Evolutionary conservation across 2,329 filamentous ascomycete species (phyloP), one percentile per base, ranked within the genome.

Genomic region (Penicillium occitanis): DNA sequence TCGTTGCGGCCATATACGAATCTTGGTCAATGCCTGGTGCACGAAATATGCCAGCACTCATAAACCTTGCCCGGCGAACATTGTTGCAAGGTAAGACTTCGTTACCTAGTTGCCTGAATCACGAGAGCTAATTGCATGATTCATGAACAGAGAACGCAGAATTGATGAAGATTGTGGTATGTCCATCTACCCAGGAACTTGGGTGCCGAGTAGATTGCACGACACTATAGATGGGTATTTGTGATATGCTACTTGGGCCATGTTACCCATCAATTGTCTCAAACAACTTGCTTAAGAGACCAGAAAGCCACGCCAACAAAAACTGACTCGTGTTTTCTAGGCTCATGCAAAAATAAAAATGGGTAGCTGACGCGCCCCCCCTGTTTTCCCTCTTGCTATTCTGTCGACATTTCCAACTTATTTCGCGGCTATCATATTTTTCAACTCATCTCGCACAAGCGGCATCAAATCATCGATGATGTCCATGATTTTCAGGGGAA

Each of bases 101-200:
- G 0, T 35, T 46, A 14, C 10, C 10, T 14, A 10, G 1, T n/a
- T 19, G 37, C 7, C n/a, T 11, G 11, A 10, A 22, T 22, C 10
- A 25, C 6, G 14, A 35, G 42, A 30, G 28, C 55, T 57, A 17
- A 44, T 35, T 28, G 33, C 30, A 48, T 55, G 48, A 30, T 64
- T 14, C 19, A 35, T 60, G 30, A 48, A 17, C 22, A 64, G 62
- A 28, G 62, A 64, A 59, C 30, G 40, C 42, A 35, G 62, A 51
- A 46, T 64, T n/a, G 62, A 64, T 19, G 62, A 64, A 64, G 51
- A 64, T 42, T 64, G 62, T 53, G 50, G 62, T 64, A 42, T 33
- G 62, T 64, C 19, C 10, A 14, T 53, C 50, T n/a, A n/a, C 14
- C 46, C n/a, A 51, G 13, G 25, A 19, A 19, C 19, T 19, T 19